Percentiles rank a stretch among this genome's conserved stretches.
Evolutionary conservation across 2,329 filamentous ascomycete genomes (phyloP).

Genomic region (Diaporthe amygdali): DNA sequence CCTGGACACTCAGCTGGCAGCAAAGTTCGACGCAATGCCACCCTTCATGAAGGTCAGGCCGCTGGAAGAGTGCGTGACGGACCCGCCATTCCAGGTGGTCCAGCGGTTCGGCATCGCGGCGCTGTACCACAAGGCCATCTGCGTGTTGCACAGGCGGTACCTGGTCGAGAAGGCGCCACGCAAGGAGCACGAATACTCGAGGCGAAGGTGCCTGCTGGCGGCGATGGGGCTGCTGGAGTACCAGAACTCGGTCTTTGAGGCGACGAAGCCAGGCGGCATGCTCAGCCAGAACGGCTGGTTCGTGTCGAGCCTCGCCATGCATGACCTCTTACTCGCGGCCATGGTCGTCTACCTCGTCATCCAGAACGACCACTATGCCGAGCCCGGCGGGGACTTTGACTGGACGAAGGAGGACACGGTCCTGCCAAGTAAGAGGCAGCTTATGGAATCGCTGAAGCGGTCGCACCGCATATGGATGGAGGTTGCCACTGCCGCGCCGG

Average conservation of each 20-base stretch:
- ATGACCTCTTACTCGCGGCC: slow-evolving; percentile 66
- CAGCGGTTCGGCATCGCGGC: slow-evolving; percentile 59
- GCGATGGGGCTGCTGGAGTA: slow-evolving; percentile 53
- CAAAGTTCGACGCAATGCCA: slow-evolving; percentile 52
- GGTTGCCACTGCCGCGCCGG: slow-evolving; percentile 41
- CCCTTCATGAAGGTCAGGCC: slow-evolving; percentile 52
- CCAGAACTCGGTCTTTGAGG: slow-evolving; percentile 53
- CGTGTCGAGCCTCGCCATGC: slow-evolving; percentile 59
- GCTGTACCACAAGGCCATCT: slow-evolving; percentile 60
- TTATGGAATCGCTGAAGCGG: slow-evolving; percentile 45
- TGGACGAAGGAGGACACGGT: slow-evolving; percentile 40
- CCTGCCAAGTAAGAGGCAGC: slow-evolving; percentile 42
- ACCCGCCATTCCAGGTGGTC: slow-evolving; percentile 51
- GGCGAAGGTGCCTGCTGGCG: slow-evolving; percentile 54
- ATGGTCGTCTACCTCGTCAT: slow-evolving; percentile 63
- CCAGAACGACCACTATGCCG: slow-evolving; percentile 47
- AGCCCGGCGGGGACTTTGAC: slow-evolving; percentile 38
- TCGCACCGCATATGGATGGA: slow-evolving; percentile 51
- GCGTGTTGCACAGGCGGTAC: slow-evolving; percentile 61
- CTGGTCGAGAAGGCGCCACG: slow-evolving; percentile 48
- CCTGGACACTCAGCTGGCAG: slow-evolving; percentile 51
- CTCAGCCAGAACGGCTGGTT: slow-evolving; percentile 61
- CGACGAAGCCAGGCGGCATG: slow-evolving; percentile 57
- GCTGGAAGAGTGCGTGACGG: slow-evolving; percentile 54
- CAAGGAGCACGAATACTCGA: slow-evolving; percentile 57